Percentiles rank a stretch among this genome's conserved stretches.
phyloP scores from a whole-genome alignment of 768 basidiomycete species.

The Calocera cornea region DNA sequence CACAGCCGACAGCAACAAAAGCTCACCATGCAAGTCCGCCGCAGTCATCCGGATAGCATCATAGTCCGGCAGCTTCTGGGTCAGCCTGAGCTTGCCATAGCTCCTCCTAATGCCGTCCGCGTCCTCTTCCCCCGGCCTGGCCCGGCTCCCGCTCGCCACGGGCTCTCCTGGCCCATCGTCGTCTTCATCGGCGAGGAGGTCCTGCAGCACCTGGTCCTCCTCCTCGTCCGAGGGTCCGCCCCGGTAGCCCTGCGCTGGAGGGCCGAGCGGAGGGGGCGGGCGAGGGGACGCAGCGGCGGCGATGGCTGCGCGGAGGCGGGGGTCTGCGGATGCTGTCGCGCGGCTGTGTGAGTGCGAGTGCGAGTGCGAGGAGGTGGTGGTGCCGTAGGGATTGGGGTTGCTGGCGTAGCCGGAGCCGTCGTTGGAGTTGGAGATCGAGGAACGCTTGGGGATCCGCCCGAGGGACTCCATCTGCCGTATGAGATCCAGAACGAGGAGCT shows the following conservation, averaged over 20 bases:
- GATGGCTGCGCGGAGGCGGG: neutral
- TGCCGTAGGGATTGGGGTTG: no score
- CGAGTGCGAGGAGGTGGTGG: no score
- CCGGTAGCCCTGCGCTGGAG: no score
- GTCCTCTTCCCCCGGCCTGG: neutral
- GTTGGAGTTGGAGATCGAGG: neutral
- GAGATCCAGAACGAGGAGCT: neutral
- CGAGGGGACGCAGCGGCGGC: no score
- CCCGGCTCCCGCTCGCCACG: no score
- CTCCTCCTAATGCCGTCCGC: neutral
- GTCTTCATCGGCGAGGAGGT: no score
- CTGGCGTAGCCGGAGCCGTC: neutral
- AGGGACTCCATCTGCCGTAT: neutral
- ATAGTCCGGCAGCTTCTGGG: neutral
- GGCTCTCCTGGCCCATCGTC: no score
- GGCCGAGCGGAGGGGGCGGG: no score
- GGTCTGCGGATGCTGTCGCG: neutral
- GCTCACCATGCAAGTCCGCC: neutral
- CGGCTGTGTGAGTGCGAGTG: neutral
- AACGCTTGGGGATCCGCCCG: neutral
- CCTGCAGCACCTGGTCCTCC: no score
- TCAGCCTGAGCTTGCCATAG: neutral
- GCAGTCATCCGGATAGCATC: neutral
- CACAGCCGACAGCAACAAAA: neutral
- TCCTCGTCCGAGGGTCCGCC: no score